Conservation (phyloP, 768 basidiomycete species). For the Tylopilus vinaceipallidus region DNA sequence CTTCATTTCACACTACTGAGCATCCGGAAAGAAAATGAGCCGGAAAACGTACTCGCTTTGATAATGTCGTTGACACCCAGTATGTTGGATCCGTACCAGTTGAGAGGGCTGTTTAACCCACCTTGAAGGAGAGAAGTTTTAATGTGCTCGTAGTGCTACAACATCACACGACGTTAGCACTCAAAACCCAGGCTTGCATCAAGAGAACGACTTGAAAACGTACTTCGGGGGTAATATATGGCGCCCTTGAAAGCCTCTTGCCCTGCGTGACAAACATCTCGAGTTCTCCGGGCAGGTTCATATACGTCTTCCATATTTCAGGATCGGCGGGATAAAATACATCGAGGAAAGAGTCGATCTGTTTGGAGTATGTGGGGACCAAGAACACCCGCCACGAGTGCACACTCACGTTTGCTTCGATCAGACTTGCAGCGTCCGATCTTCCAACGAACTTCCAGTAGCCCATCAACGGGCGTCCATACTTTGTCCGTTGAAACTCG, state of each 20-base stretch:
- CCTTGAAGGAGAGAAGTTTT: slow-evolving; percentile 27
- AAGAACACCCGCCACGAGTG: not conserved
- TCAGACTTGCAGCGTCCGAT: slow-evolving; percentile 30
- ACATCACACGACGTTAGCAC: slow-evolving; percentile 3
- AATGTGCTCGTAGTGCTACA: slow-evolving; percentile 30
- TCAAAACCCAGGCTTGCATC: not conserved
- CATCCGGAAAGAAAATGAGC: not conserved
- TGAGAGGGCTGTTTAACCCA: slow-evolving; percentile 35
- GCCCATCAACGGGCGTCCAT: slow-evolving; percentile 40
- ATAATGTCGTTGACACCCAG: slow-evolving; percentile 28
- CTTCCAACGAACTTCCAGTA: slow-evolving; percentile 41
- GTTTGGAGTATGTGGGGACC: not conserved
- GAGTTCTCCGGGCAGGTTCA: slow-evolving; percentile 35
- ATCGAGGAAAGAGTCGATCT: slow-evolving; percentile 42
- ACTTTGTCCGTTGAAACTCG: slow-evolving; percentile 22
- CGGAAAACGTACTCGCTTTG: slow-evolving; percentile 25
- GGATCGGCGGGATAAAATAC: slow-evolving; percentile 36
- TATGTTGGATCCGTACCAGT: slow-evolving; percentile 37
- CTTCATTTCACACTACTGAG: slow-evolving; percentile 10
- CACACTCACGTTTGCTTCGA: slow-evolving; percentile 35
- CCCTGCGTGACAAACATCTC: slow-evolving; percentile 31
- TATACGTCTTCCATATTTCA: slow-evolving; percentile 32
- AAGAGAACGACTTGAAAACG: not conserved
- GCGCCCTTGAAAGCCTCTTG: slow-evolving; percentile 18
- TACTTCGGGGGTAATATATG: slow-evolving; percentile 37